Evolutionary conservation across 2,329 filamentous ascomycete species (phyloP), one percentile per base, ranked within the genome.

Genomic region (Hypoxylon sp.): DNA sequence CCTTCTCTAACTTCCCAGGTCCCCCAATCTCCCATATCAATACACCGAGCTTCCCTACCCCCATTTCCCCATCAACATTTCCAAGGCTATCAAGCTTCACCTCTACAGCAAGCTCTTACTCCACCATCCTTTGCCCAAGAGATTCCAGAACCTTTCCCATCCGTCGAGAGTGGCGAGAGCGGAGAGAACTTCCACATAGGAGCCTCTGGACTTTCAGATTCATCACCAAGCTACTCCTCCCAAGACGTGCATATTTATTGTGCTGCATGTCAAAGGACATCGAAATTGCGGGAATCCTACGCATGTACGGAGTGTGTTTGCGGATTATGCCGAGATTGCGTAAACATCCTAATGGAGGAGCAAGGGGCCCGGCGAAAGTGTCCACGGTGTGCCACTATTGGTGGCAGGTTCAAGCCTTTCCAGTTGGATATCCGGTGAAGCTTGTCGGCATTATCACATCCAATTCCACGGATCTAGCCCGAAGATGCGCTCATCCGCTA

Each of bases 231-330:
- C 75, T 92, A 92, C 81, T 88, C 88, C 17, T 90, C 91, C 6
- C 92, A 93, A 58, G 86, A 86, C 69, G 91, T 95, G 2, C 93
- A 97, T 77, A 97, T 98, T 45, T 97, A 97, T 78, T 98, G 95
- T 78, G 93, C 94, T 19, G 92, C 91, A 51, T 98, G 95, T 77
- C 90, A 93, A 70, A 89, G 91, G 38, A 84, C 94, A 17, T 94
- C 91, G 56, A 83, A 90, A 10, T 83, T 98, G 25, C 91, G 90
- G 75, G 92, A 95, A 75, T 96, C 93, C 34, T 98, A 94, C 76
- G 95, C 95, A 21, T 98, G 95, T 79, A 97, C 94, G 0, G 94
- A 98, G 79, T 98, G 96, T 79, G 97, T 98, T 70, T 97, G 93
- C 78, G 95, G 94, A 14, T 87, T 98, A 53, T 98, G 96, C 79